phyloP scores from a whole-genome alignment of 805 yeast genomes.

The Torulaspora maleeae region DNA sequence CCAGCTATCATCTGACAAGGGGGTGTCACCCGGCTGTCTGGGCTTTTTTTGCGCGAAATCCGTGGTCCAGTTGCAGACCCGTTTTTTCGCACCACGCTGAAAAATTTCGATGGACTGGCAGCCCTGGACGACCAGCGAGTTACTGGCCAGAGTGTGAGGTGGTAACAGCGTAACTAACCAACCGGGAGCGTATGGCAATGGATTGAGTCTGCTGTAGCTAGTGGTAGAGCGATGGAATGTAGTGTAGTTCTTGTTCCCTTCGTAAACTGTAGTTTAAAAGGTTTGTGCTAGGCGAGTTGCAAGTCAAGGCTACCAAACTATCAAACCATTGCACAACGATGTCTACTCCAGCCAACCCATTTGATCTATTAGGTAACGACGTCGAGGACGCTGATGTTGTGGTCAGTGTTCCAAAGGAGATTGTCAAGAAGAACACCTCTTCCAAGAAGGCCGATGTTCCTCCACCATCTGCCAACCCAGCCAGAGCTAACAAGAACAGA shows the following conservation, averaged over 20 bases:
- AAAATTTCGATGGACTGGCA: conserved; percentile 8
- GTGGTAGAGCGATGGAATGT: background rate
- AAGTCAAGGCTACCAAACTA: background rate
- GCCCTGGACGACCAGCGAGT: background rate
- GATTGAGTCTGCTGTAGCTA: background rate
- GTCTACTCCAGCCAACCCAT: conserved; percentile 48
- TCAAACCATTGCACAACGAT: conserved; percentile 1
- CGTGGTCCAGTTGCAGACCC: conserved; percentile 6
- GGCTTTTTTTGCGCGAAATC: conserved; percentile 1
- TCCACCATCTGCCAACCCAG: conserved; percentile 76
- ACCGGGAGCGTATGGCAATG: background rate
- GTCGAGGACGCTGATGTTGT: conserved; percentile 71
- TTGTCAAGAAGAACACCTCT: conserved; percentile 76
- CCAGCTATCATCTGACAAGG: background rate
- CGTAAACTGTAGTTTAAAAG: background rate
- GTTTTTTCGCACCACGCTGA: conserved; percentile 13
- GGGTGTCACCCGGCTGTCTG: background rate
- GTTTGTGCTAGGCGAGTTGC: background rate
- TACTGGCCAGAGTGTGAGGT: no score
- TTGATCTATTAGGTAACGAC: conserved; percentile 80
- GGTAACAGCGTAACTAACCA: background rate
- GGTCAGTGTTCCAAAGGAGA: conserved; percentile 57
- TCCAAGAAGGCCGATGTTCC: conserved; percentile 83
- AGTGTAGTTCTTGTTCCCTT: background rate
- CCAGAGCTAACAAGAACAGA: conserved; percentile 69